Evolutionary conservation across 2,329 filamentous ascomycete species (phyloP).

Genomic region (Penicillium sp.): DNA sequence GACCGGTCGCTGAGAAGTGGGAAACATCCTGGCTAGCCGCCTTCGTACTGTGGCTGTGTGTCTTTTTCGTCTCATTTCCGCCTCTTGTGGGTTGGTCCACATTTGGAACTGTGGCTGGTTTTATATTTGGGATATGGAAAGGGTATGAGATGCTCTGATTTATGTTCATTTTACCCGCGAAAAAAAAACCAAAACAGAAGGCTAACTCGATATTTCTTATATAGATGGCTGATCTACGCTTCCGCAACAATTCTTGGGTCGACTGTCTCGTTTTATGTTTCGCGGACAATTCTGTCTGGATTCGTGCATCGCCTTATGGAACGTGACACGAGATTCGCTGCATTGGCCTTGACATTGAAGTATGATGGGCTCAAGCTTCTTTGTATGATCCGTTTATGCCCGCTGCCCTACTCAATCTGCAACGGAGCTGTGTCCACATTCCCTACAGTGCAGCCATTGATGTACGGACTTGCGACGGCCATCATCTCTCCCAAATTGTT

Average conservation of each 20-base stretch:
- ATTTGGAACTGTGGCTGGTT: conserved; percentile 66
- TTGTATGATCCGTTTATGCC: conserved; percentile 88
- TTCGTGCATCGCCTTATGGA: conserved; percentile 81
- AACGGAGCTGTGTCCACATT: conserved; percentile 95
- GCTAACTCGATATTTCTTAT: conserved; percentile 21
- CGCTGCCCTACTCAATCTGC: conserved; percentile 85
- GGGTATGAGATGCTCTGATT: conserved; percentile 52
- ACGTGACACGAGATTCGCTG: conserved; percentile 81
- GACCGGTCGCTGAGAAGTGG: conserved; percentile 73
- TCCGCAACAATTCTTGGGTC: conserved; percentile 75
- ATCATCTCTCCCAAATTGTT: conserved; percentile 82
- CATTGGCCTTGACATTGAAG: conserved; percentile 81
- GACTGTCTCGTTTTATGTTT: conserved; percentile 74
- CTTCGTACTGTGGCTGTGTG: conserved; percentile 70
- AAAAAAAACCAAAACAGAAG: not conserved
- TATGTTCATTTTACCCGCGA: not conserved
- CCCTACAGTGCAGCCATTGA: conserved; percentile 73
- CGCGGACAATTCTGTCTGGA: conserved; percentile 70
- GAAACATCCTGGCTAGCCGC: conserved; percentile 69
- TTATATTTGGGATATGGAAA: conserved; percentile 69
- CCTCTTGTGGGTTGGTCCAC: conserved; percentile 85
- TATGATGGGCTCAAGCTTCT: conserved; percentile 86
- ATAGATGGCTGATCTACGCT: conserved; percentile 79
- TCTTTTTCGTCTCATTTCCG: conserved; percentile 77
- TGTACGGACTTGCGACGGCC: conserved; percentile 79